These are phyloP conservation scores for Trametes sp. DNA, from an alignment of 1,284 basidiomycete species.

Conservation along the genomic window DNA sequence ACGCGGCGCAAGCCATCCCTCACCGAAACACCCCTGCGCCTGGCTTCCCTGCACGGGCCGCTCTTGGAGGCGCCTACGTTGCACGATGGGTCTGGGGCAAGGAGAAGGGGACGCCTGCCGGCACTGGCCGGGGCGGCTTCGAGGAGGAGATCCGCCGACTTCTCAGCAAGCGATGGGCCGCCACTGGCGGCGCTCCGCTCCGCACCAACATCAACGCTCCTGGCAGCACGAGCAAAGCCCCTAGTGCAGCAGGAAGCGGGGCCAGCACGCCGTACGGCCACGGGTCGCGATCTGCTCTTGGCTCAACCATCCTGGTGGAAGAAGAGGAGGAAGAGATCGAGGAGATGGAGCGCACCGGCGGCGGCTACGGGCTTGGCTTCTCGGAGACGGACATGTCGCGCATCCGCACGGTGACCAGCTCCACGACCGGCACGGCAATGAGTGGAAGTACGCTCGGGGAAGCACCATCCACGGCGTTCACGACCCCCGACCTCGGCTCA, in stretches of 20 bases:
- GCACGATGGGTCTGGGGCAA: conserved; percentile 85
- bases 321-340: conserved; percentile 78
- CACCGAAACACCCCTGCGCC: conserved; percentile 75
- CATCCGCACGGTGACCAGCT: conserved; percentile 55
- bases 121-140: conserved; percentile 62
- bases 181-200: conserved; percentile 59
- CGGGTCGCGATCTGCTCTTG: conserved; percentile 58
- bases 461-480: conserved; percentile 62
- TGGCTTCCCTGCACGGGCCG: conserved; percentile 71
- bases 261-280: conserved; percentile 68
- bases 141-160: conserved; percentile 80
- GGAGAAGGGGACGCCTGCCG: conserved; percentile 51
- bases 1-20: conserved; percentile 72
- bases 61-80: conserved; percentile 76
- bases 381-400: conserved; percentile 46
- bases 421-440: conserved; percentile 55
- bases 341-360: conserved; percentile 54
- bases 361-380: conserved; percentile 40
- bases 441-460: conserved; percentile 44
- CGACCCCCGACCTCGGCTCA: conserved; percentile 65
- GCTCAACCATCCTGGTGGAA: conserved; percentile 68
- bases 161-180: conserved; percentile 74
- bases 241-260: conserved; percentile 57
- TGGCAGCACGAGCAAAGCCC: conserved; percentile 38
- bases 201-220: conserved; percentile 63